Conservation (phyloP, 768 basidiomycete genomes). For the Mycena filopes region DNA sequence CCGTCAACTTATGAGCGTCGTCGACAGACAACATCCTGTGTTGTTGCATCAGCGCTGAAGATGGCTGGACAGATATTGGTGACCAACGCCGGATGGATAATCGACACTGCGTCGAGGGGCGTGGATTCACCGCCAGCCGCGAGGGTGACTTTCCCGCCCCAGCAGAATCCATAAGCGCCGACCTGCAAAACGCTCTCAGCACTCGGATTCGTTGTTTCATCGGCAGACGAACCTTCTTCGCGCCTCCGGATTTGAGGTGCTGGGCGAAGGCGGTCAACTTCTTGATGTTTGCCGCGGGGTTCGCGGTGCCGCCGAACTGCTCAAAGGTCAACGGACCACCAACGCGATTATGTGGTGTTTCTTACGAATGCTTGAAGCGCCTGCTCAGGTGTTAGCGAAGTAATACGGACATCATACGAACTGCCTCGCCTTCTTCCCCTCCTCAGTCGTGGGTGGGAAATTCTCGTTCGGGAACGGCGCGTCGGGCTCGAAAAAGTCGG, state of each 20-base stretch:
- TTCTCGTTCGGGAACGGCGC: conserved; percentile 58
- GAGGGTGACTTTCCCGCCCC: conserved; percentile 62
- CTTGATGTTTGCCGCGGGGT: conserved; percentile 47
- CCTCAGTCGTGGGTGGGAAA: conserved; percentile 65
- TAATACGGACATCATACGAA: too few relatives aligned
- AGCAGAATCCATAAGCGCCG: too few relatives aligned
- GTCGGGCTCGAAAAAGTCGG: conserved; percentile 71
- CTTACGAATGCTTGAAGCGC: too few relatives aligned
- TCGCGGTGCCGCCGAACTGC: conserved; percentile 62
- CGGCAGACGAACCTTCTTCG: conserved; percentile 52
- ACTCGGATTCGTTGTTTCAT: too few relatives aligned
- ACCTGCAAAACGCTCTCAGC: too few relatives aligned
- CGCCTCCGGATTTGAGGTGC: conserved; percentile 53
- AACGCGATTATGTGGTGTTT: too few relatives aligned
- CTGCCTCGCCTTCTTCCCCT: conserved; percentile 49
- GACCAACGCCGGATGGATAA: conserved; percentile 68
- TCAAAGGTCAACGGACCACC: too few relatives aligned
- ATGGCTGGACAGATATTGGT: conserved; percentile 2
- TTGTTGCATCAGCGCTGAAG: background rate
- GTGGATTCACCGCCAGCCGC: conserved; percentile 50
- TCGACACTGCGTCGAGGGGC: conserved; percentile 59
- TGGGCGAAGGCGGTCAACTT: conserved; percentile 56
- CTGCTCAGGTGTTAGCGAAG: too few relatives aligned
- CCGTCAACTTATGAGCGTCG: conserved; percentile 60
- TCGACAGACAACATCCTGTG: conserved; percentile 60